These are phyloP conservation scores for Hymenoscyphus fructigenus DNA, from an alignment of 2,329 filamentous ascomycete species.

Conservation along the genomic window DNA sequence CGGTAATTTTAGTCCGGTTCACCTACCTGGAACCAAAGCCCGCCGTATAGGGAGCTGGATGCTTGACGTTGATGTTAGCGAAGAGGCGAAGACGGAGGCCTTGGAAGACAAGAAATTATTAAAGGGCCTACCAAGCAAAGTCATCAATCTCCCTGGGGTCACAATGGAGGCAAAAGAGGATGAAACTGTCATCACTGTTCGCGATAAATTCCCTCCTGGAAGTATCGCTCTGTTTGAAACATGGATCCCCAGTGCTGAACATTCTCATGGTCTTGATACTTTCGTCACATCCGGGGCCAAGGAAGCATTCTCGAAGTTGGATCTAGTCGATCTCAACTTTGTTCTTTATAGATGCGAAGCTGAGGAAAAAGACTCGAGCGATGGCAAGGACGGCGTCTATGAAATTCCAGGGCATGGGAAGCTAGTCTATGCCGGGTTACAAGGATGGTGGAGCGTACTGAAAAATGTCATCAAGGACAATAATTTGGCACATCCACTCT, in stretches of 20 bases:
- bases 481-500: conserved; percentile 88
- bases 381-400: conserved; percentile 83
- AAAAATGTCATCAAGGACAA: conserved; percentile 84
- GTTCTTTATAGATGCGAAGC: conserved; percentile 87
- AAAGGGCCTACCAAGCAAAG: conserved; percentile 79
- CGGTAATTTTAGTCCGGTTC: conserved; percentile 74
- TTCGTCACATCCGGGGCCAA: conserved; percentile 82
- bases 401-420: conserved; percentile 79
- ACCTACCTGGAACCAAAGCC: conserved; percentile 79
- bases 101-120: conserved; percentile 70
- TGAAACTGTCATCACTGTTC: conserved; percentile 76
- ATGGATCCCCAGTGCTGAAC: conserved; percentile 86
- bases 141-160: conserved; percentile 72
- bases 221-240: conserved; percentile 96
- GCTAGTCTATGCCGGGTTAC: conserved; percentile 91
- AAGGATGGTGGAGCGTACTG: conserved; percentile 96
- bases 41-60: conserved; percentile 89
- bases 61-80: conserved; percentile 79
- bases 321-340: conserved; percentile 84
- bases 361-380: conserved; percentile 79
- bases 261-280: conserved; percentile 78
- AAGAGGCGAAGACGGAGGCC: conserved; percentile 64
- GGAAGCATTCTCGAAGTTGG: conserved; percentile 72
- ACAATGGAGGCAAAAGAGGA: conserved; percentile 69
- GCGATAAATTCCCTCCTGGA: conserved; percentile 83